Conservation (phyloP, 1,284 basidiomycete species). For the Pisolithus thermaeus region DNA sequence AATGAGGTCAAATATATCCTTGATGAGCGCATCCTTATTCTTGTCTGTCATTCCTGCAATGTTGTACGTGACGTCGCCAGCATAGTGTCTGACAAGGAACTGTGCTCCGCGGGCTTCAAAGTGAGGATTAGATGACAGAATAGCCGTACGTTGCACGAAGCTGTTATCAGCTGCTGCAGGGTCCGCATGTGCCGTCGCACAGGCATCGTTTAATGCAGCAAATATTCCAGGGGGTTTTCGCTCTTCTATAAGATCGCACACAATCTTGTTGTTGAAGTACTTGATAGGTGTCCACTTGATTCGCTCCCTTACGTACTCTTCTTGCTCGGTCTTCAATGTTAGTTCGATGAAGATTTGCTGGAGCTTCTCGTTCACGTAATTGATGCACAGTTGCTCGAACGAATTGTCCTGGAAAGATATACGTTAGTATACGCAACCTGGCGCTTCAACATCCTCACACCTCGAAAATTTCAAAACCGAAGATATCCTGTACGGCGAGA, state of each 20-base stretch:
- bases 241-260: conserved; percentile 98
- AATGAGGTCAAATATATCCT: conserved; percentile 91
- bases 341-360: conserved; percentile 99
- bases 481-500: conserved; percentile 68
- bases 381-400: conserved; percentile 99
- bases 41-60: conserved; percentile 99
- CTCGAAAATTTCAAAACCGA: conserved; percentile 97
- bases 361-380: conserved; percentile 99
- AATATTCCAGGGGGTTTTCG: conserved; percentile 96
- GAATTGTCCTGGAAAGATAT: conserved; percentile 75
- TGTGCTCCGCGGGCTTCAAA: conserved; percentile 90
- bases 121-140: conserved; percentile 78
- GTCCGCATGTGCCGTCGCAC: conserved; percentile 97
- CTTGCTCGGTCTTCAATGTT: conserved; percentile 98
- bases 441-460: conserved; percentile 29
- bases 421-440: background rate
- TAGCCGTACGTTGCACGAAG: conserved; percentile 88
- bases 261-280: conserved; percentile 95
- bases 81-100: conserved; percentile 92
- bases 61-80: conserved; percentile 98
- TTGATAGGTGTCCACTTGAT: conserved; percentile 99
- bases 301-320: conserved; percentile 97
- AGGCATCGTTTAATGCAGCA: conserved; percentile 96
- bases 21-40: conserved; percentile 97
- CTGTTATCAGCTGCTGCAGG: conserved; percentile 95